Evolutionary conservation across 768 basidiomycete genomes (phyloP), one percentile per base, ranked within the genome.

Genomic region (Boletus eberwhitei): DNA sequence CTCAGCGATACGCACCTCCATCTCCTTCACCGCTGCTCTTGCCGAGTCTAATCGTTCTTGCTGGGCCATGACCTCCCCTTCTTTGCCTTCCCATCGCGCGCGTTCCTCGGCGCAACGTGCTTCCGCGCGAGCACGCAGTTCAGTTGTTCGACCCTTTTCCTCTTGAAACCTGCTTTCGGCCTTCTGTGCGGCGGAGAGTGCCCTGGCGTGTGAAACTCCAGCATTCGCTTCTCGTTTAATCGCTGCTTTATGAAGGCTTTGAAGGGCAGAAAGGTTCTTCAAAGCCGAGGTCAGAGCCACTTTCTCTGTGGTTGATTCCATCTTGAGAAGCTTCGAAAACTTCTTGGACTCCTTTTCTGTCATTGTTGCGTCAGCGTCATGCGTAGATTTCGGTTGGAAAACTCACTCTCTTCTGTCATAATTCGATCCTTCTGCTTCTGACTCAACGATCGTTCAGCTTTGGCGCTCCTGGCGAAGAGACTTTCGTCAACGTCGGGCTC

Each of bases 231-330:
- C 89, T 50, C 80, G 83, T 71, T 83, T 84, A 51, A 86, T 75
- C 1, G 87, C 83, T 4, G 73, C 71, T 65, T 82, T 84, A 63
- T 91, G 90, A n/a, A 87, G 69, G 66, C 76, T 77, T 66, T 88
- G 87, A n/a, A 91, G 69, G 29, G 82, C 74, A 4, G 79, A 78
- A 21, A 92, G 81, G 57, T 87, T 86, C 50, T 76, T 78, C 60
- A 91, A 77, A 4, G 85, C 82, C 5, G 80, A 73, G 21, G 73
- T 70, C 21, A 93, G 69, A 0, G 86, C 78, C 55, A 79, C 74
- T 65, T 83, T 83, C 69, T 91, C 88, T 1, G 80, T 75, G 63
- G 83, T 84, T 1, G 78, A 86, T 69, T 90, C 90, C 2, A 75
- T 70, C 68, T 80, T 84, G 62, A 92, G 82, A 35, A 93, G 79